Conservation (phyloP, 2,329 filamentous ascomycete genomes). For the Pseudovirgaria hyperparasitica region DNA sequence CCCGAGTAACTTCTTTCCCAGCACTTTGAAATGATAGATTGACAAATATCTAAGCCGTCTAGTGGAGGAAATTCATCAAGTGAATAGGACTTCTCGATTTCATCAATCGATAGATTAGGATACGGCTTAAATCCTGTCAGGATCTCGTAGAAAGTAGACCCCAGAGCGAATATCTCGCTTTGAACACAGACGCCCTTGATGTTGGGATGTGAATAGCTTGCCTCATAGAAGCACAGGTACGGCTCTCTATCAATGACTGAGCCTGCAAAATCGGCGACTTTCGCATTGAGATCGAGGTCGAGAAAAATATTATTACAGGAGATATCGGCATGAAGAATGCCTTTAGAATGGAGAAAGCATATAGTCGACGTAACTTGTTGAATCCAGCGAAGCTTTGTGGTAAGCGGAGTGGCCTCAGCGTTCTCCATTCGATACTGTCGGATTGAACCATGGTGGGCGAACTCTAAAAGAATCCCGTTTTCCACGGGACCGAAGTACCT, state of each 20-base stretch:
- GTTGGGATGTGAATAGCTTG: slow-evolving; percentile 2
- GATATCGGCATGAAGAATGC: slow-evolving; percentile 4
- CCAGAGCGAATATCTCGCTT: slow-evolving; percentile 6
- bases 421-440: slow-evolving; percentile 2
- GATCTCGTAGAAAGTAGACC: slow-evolving; percentile 7
- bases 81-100: slow-evolving; percentile 2
- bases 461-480: slow-evolving; percentile 2
- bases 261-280: slow-evolving; percentile 4
- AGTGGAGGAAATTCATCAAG: slow-evolving; percentile 2
- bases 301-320: slow-evolving; percentile 6
- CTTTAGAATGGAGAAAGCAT: slow-evolving; percentile 3
- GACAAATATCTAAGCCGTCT: background rate
- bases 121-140: slow-evolving; percentile 4
- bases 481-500: slow-evolving; percentile 1
- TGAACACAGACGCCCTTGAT: slow-evolving; percentile 1
- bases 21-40: slow-evolving; percentile 2
- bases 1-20: slow-evolving; percentile 2
- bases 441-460: slow-evolving; percentile 2
- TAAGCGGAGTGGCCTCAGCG: slow-evolving; percentile 1
- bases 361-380: slow-evolving; percentile 2
- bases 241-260: slow-evolving; percentile 4
- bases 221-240: slow-evolving; percentile 3
- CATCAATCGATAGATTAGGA: slow-evolving; percentile 1
- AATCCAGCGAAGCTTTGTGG: slow-evolving; percentile 4
- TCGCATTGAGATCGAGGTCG: slow-evolving; percentile 4